phyloP scores from a whole-genome alignment of 768 basidiomycete genomes.

The Fistulinella prunicolor region DNA sequence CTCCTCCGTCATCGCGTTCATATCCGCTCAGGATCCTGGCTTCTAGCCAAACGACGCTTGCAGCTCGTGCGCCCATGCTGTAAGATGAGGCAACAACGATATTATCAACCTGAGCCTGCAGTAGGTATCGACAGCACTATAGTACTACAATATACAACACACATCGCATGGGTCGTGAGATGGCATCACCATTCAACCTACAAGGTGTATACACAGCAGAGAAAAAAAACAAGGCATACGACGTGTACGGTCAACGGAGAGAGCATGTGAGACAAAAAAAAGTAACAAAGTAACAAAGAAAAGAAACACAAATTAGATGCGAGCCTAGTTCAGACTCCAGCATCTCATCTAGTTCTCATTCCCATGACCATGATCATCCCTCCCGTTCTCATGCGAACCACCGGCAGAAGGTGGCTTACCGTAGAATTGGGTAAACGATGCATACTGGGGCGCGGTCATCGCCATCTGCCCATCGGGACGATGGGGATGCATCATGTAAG shows the following conservation, averaged over 20 bases:
- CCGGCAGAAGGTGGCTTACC: constrained; percentile 39
- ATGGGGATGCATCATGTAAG: constrained; percentile 45
- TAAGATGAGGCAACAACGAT: constrained; percentile 20
- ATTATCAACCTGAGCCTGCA: constrained; percentile 18
- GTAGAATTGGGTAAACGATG: constrained; percentile 38
- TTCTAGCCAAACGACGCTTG: neutral
- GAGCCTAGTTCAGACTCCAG: constrained; percentile 8
- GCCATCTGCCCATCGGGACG: constrained; percentile 40
- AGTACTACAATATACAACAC: constrained; percentile 30
- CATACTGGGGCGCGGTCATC: constrained; percentile 36
- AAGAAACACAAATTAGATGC: constrained; percentile 6
- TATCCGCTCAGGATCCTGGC: neutral
- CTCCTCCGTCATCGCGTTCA: constrained; percentile 2
- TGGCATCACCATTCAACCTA: constrained; percentile 25
- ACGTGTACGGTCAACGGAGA: constrained; percentile 6
- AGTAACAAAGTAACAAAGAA: neutral
- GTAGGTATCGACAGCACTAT: constrained; percentile 30
- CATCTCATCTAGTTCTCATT: constrained; percentile 33
- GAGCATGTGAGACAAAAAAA: constrained; percentile 19
- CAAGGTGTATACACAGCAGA: constrained; percentile 25
- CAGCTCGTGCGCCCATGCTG: neutral
- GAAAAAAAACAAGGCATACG: constrained; percentile 16
- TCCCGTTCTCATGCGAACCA: constrained; percentile 28
- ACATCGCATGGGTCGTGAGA: constrained; percentile 19
- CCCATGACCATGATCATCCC: constrained; percentile 27